Conservation (phyloP, 2,329 filamentous ascomycete genomes). For the Colletotrichum simmondsii region DNA sequence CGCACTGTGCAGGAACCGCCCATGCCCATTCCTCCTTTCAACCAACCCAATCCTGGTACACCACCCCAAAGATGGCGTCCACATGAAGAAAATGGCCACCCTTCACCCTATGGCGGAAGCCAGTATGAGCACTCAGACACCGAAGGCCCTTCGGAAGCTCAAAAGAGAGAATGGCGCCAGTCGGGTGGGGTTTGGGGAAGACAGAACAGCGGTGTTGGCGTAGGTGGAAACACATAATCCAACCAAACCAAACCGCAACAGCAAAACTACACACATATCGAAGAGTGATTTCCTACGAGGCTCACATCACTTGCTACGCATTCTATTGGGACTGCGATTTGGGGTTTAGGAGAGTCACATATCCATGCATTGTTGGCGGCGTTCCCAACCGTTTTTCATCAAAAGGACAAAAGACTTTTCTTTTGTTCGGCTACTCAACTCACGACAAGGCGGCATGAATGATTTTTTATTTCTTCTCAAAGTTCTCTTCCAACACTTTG, state of each 20-base stretch:
- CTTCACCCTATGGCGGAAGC: constrained; percentile 52
- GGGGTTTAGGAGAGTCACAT: constrained; percentile 33
- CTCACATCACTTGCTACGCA: constrained; percentile 27
- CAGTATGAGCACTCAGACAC: constrained; percentile 58
- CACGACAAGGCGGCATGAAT: constrained; percentile 33
- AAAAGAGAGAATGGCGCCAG: constrained; percentile 67
- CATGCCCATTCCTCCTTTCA: constrained; percentile 43
- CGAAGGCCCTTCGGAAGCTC: constrained; percentile 52
- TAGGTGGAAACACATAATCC: constrained; percentile 55
- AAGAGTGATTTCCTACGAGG: constrained; percentile 1
- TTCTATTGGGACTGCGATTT: constrained; percentile 30
- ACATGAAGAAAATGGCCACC: constrained; percentile 53
- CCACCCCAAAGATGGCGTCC: constrained; percentile 62
- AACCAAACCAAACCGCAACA: neutral
- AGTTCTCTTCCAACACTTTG: constrained; percentile 27
- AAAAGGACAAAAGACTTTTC: constrained; percentile 32
- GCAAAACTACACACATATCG: constrained; percentile 2
- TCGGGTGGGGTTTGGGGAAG: constrained; percentile 60
- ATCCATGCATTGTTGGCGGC: constrained; percentile 50
- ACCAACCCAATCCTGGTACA: constrained; percentile 55
- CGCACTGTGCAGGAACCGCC: constrained; percentile 77
- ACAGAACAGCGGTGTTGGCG: constrained; percentile 60
- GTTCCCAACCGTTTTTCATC: constrained; percentile 40
- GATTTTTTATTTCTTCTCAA: constrained; percentile 32
- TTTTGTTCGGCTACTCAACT: constrained; percentile 36